Evolutionary conservation across 371 early-diverging fungal species (phyloP).

Genomic region (Mortierella sp.): DNA sequence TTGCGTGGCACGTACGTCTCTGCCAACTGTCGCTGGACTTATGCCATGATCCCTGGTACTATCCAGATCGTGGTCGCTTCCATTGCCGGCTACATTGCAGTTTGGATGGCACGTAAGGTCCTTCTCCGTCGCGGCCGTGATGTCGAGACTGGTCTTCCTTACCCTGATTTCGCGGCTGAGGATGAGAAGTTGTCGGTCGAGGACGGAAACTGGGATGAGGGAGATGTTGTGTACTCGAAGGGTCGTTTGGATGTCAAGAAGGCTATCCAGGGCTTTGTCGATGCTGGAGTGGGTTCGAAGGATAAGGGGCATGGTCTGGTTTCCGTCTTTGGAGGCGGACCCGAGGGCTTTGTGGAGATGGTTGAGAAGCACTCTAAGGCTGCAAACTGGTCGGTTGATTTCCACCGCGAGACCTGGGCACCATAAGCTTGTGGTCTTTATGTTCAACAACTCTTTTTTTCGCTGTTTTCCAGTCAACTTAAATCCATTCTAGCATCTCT

Average conservation of each 20-base stretch:
- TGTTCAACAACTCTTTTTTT: too few relatives aligned
- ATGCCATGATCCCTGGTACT: conserved; percentile 37
- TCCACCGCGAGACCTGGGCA: conserved; percentile 54
- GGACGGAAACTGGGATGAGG: conserved; percentile 55
- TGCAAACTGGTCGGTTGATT: conserved; percentile 46
- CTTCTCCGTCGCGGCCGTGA: conserved; percentile 33
- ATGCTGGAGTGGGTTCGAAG: conserved; percentile 15
- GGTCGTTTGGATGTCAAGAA: conserved; percentile 43
- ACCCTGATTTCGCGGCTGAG: conserved; percentile 31
- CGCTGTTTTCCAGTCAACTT: too few relatives aligned
- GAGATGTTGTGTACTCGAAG: conserved; percentile 38
- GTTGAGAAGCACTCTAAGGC: conserved; percentile 35
- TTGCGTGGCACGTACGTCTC: conserved; percentile 9
- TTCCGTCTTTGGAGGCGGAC: conserved; percentile 47
- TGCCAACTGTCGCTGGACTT: conserved; percentile 46
- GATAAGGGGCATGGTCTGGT: conserved; percentile 16
- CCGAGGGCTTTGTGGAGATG: conserved; percentile 42
- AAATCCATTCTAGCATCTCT: too few relatives aligned
- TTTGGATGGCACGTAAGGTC: conserved; percentile 30
- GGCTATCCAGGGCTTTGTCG: conserved; percentile 35
- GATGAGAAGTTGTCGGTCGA: conserved; percentile 37
- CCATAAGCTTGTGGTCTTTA: conserved; percentile 10
- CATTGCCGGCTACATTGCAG: conserved; percentile 37
- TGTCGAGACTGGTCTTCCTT: conserved; percentile 30
- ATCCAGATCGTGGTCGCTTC: conserved; percentile 34